These are phyloP conservation scores for Henckelia pumila DNA, from an alignment of 257 asterid genomes.

Conservation along the genomic window DNA sequence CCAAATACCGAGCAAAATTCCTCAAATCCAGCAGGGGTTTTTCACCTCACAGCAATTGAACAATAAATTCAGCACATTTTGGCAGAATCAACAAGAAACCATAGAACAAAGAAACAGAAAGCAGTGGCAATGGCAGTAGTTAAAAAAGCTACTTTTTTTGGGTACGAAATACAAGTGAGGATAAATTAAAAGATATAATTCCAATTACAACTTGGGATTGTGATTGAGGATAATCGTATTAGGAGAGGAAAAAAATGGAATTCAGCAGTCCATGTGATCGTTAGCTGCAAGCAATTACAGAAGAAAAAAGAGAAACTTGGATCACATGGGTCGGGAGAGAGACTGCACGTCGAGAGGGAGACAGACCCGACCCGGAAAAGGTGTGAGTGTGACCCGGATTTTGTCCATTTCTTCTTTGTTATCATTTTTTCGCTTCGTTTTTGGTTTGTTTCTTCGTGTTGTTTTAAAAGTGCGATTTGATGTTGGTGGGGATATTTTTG, in stretches of 20 bases:
- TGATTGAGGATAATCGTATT: constrained; percentile 21
- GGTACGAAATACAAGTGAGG: constrained; percentile 6
- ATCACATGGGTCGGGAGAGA: constrained; percentile 27
- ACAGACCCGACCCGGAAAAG: constrained; percentile 35
- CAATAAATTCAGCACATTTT: constrained; percentile 18
- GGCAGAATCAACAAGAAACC: constrained; percentile 7
- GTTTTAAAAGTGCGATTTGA: background rate
- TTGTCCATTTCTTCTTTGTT: constrained; percentile 27
- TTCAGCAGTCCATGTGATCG: constrained; percentile 17
- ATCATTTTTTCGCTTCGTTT: constrained; percentile 7
- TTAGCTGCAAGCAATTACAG: constrained; percentile 16
- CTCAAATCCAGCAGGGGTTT: constrained; percentile 21
- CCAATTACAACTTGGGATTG: constrained; percentile 31
- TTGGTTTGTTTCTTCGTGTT: background rate
- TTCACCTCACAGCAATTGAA: constrained; percentile 32
- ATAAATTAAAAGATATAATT: constrained; percentile 13
- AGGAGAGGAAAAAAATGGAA: background rate
- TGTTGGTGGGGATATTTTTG: background rate
- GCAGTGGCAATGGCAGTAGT: constrained; percentile 21
- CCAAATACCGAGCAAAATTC: constrained; percentile 11
- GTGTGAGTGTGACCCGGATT: constrained; percentile 24
- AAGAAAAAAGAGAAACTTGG: constrained; percentile 23
- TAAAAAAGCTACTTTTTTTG: constrained; percentile 19
- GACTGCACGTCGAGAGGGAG: constrained; percentile 2
- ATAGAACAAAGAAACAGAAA: background rate